Conservation (phyloP, 306 rosid genomes). For the Inga oerstediana region DNA sequence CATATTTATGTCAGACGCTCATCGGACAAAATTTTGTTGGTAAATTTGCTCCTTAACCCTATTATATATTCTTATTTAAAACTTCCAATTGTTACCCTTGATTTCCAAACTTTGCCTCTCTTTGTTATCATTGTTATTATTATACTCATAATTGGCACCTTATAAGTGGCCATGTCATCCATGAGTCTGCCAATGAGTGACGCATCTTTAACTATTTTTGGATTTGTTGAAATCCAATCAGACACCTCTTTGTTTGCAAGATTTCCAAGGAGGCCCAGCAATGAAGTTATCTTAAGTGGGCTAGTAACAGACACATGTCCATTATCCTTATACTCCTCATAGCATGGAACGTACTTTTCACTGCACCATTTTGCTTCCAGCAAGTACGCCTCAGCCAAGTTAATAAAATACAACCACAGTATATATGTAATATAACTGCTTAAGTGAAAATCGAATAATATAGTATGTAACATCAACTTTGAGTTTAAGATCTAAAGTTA, state of each 20-base stretch:
- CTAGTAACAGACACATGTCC: background rate
- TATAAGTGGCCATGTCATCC: background rate
- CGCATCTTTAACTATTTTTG: background rate
- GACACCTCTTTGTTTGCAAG: background rate
- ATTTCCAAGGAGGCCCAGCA: background rate
- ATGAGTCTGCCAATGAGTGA: background rate
- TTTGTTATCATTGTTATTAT: no score
- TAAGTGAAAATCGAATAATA: background rate
- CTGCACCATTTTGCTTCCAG: background rate
- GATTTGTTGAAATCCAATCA: background rate
- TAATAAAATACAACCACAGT: background rate
- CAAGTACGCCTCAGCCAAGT: background rate
- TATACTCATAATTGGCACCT: background rate
- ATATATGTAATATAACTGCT: background rate
- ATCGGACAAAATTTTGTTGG: no score
- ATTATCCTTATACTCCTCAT: background rate
- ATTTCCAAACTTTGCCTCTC: no score
- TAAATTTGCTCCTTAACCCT: no score
- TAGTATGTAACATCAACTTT: no score
- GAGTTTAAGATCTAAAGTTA: background rate
- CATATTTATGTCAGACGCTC: no score
- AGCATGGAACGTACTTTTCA: background rate
- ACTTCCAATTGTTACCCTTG: no score
- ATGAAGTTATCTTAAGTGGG: background rate
- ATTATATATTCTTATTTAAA: no score